Conservation (phyloP, 768 basidiomycete species). For the Amanita subjunquillea region DNA sequence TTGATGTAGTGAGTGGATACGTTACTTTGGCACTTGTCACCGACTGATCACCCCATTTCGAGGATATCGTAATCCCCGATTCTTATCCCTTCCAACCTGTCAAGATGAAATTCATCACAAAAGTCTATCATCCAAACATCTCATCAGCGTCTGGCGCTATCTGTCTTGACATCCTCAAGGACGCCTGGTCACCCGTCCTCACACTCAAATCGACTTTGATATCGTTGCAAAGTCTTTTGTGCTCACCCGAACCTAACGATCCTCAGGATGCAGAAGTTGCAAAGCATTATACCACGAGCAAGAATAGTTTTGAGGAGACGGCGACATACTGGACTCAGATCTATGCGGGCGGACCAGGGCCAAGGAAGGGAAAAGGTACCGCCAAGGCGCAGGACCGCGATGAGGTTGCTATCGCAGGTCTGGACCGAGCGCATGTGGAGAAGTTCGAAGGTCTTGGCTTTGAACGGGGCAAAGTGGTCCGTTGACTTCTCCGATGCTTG, state of each 20-base stretch:
- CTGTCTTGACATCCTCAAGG: constrained; percentile 80
- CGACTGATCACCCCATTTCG: constrained; percentile 3
- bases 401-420: constrained; percentile 69
- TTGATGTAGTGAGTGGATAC: constrained; percentile 68
- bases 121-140: constrained; percentile 93
- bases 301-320: constrained; percentile 81
- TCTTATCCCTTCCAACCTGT: constrained; percentile 89
- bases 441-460: constrained; percentile 82
- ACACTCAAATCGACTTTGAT: constrained; percentile 95
- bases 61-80: constrained; percentile 92
- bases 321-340: constrained; percentile 91
- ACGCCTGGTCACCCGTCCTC: constrained; percentile 92
- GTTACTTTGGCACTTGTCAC: constrained; percentile 2
- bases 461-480: constrained; percentile 72
- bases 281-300: constrained; percentile 90
- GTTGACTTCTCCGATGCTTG: constrained; percentile 20
- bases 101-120: constrained; percentile 98
- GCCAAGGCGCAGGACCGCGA: constrained; percentile 40
- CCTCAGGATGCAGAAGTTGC: constrained; percentile 98
- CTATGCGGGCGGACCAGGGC: constrained; percentile 70
- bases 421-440: constrained; percentile 76
- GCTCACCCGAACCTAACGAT: constrained; percentile 91
- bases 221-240: constrained; percentile 86
- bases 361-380: constrained; percentile 28
- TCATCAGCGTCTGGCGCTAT: constrained; percentile 93